Evolutionary conservation across 148 eudicot genomes (phyloP), one percentile per base, ranked within the genome.

Genomic region (Linanthus parryae): DNA sequence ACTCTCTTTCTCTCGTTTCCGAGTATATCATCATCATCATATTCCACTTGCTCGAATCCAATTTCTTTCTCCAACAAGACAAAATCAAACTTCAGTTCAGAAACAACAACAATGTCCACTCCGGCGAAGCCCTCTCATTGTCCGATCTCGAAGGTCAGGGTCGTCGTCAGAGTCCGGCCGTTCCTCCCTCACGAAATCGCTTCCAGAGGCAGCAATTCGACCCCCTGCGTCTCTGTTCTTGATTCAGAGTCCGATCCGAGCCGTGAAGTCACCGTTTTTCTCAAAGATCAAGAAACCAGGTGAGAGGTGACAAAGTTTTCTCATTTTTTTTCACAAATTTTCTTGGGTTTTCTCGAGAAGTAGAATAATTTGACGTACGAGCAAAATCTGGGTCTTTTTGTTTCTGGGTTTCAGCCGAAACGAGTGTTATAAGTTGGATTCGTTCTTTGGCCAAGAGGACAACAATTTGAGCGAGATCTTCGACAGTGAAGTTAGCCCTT

Each of bases 371-470:
- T 20, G 20, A 41, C 45, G 0, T n/a, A n/a, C n/a, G n/a, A n/a
- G n/a, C n/a, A n/a, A n/a, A n/a, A n/a, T n/a, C n/a, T n/a, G n/a
- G n/a, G 15, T 20, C 24, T 45, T 3, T 28, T 37, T 34, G 47
- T 16, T 42, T 31, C 41, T 38, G 11, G 55, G 43, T n/a, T 64
- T 36, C 52, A 92, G 98, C 59, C 94, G 98, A 9, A 80, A 75
- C 27, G 98, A 87, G 57, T 71, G 81, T 39, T 92, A 70, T 63
- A 79, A 75, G 47, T 68, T 92, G 77, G 98, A 92, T 65, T 84
- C 73, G 0, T 81, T 68, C 54, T 92, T 56, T 48, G 94, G 75
- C 15, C 68, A 74, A 66, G 83, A 82, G 27, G 88, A 84, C 22
- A 58, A 81, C 61, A 82, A 65, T 40, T 45, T 92, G 65, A 47